Percentiles rank a stretch among this genome's conserved stretches.
Evolutionary conservation across 202 grass and related monocot genomes (phyloP).

Genomic region (Zoysia matrella): DNA sequence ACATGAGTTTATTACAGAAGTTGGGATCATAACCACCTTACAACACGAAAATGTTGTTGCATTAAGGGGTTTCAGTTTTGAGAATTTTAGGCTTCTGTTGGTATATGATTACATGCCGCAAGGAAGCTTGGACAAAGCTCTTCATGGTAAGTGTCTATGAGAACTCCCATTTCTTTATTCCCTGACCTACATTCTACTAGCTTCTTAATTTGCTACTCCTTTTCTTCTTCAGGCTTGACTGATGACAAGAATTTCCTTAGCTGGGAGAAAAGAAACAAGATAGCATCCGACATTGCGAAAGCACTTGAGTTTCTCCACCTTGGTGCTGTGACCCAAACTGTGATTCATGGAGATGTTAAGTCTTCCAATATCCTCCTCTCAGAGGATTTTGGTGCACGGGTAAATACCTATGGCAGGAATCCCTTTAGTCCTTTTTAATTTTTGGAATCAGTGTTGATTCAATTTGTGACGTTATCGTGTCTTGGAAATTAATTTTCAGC

Average conservation of each 20-base stretch:
- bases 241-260: conserved; percentile 49
- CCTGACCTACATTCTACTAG: neutral
- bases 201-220: conserved; percentile 17
- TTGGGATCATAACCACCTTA: conserved; percentile 69
- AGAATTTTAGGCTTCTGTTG: conserved; percentile 78
- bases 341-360: conserved; percentile 95
- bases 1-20: conserved; percentile 80
- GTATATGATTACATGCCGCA: conserved; percentile 76
- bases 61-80: conserved; percentile 80
- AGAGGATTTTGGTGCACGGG: conserved; percentile 75
- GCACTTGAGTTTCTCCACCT: conserved; percentile 86
- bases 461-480: conserved; percentile 40
- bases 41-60: conserved; percentile 81
- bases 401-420: conserved; percentile 17
- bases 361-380: conserved; percentile 96
- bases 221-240: conserved; percentile 59
- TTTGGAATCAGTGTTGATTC: conserved; percentile 6
- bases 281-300: conserved; percentile 71
- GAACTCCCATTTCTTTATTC: neutral
- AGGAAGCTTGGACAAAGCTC: conserved; percentile 81
- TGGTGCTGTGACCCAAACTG: conserved; percentile 52
- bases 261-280: conserved; percentile 79
- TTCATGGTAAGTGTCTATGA: conserved; percentile 70
- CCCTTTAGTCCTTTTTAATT: neutral
- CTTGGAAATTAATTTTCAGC: conserved; percentile 58